These are phyloP conservation scores for Petunia hybrid DNA, from an alignment of 305 asterid species.

Conservation along the genomic window DNA sequence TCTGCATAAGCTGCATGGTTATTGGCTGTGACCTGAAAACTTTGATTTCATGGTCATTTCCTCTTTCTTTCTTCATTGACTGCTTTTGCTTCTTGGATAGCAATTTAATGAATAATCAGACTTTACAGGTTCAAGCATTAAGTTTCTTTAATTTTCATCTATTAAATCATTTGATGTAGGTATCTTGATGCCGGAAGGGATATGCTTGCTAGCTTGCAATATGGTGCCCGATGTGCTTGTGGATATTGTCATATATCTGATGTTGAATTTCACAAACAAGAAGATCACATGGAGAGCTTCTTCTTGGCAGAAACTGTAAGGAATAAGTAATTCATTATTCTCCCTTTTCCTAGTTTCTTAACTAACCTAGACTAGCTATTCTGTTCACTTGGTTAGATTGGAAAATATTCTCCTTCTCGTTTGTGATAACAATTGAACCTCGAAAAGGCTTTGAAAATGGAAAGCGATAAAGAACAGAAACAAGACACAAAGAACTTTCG, in stretches of 20 bases:
- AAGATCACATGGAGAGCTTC: slow-evolving; percentile 99
- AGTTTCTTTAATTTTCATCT: slow-evolving; percentile 22
- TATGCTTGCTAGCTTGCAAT: slow-evolving; percentile 92
- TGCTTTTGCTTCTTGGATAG: neutral
- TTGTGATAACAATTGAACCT: neutral
- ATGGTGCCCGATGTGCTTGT: slow-evolving; percentile 89
- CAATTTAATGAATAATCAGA: slow-evolving; percentile 7
- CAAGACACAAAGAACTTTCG: too few relatives aligned
- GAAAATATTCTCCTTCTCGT: neutral
- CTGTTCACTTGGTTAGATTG: slow-evolving; percentile 7
- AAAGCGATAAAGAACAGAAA: too few relatives aligned
- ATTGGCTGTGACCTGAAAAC: neutral
- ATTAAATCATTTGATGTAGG: slow-evolving; percentile 45
- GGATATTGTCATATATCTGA: slow-evolving; percentile 98
- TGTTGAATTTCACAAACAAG: slow-evolving; percentile 91
- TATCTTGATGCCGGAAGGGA: slow-evolving; percentile 97
- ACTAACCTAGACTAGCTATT: slow-evolving; percentile 18
- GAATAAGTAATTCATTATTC: neutral
- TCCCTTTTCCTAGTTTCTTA: neutral
- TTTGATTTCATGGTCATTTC: neutral
- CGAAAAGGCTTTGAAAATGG: too few relatives aligned
- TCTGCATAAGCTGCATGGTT: slow-evolving; percentile 18
- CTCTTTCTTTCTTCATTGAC: slow-evolving; percentile 24
- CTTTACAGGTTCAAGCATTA: slow-evolving; percentile 2
- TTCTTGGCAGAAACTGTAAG: slow-evolving; percentile 97